phyloP scores from a whole-genome alignment of 352 stramenopile genomes.

The Thalassiosira livingstoniorum region DNA sequence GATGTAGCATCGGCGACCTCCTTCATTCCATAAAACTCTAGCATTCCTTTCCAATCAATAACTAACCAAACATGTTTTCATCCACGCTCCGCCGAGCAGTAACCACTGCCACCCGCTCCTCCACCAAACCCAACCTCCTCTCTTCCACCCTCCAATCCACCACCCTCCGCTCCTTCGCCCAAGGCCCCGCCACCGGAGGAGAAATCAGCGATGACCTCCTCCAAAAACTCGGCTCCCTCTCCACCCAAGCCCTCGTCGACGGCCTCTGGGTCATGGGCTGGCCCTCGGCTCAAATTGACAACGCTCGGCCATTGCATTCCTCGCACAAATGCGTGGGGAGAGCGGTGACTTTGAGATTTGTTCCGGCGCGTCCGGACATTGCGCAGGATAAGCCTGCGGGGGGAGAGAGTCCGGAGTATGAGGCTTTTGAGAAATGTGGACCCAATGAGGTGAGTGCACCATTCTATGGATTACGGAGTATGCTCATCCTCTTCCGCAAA shows the following conservation, averaged over 20 bases:
- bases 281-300: conserved; percentile 82
- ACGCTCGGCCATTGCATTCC: conserved; percentile 67
- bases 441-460: conserved; percentile 71
- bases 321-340: conserved; percentile 79
- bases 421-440: conserved; percentile 86
- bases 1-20: too few species aligned
- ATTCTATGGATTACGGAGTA: too few species aligned
- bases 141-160: conserved; percentile 23
- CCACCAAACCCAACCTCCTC: conserved; percentile 17
- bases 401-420: conserved; percentile 83
- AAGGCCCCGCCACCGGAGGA: conserved; percentile 72
- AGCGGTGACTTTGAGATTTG: conserved; percentile 85
- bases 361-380: conserved; percentile 84
- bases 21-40: too few species aligned
- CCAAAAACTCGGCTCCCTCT: conserved; percentile 75
- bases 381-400: conserved; percentile 81
- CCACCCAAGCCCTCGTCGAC: conserved; percentile 84
- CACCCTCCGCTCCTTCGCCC: conserved; percentile 61
- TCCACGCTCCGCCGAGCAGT: conserved; percentile 50
- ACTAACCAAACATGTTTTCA: conserved; percentile 60
- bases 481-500: too few species aligned
- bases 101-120: background rate
- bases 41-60: too few species aligned
- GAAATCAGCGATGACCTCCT: conserved; percentile 80
- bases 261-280: conserved; percentile 87